Evolutionary conservation across 257 asterid genomes (phyloP).

Genomic region (Rauvolfia tetraphylla): DNA sequence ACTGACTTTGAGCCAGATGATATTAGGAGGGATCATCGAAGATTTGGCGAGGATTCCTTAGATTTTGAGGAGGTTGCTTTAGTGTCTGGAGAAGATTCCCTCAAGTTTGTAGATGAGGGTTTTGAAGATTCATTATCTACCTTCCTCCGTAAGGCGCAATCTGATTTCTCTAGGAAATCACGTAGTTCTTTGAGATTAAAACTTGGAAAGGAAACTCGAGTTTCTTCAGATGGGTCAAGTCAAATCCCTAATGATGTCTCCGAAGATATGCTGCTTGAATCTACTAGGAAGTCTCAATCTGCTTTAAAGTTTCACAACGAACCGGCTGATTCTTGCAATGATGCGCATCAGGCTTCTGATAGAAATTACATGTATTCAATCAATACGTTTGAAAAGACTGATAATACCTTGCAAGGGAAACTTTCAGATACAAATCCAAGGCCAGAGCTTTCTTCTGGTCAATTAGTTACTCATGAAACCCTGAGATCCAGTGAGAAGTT

Average conservation of each 20-base stretch:
- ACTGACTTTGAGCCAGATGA: slow-evolving; percentile 23
- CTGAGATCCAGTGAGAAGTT: slow-evolving; percentile 19
- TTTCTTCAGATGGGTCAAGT: slow-evolving; percentile 30
- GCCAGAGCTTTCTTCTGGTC: slow-evolving; percentile 28
- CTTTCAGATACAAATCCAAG: slow-evolving; percentile 15
- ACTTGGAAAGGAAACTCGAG: slow-evolving; percentile 39
- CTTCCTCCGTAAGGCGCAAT: slow-evolving; percentile 57
- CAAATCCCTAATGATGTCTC: slow-evolving; percentile 31
- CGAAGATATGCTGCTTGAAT: slow-evolving; percentile 22
- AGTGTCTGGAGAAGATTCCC: slow-evolving; percentile 20
- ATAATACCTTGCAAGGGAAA: slow-evolving; percentile 24
- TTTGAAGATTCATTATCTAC: slow-evolving; percentile 68
- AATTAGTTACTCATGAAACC: slow-evolving; percentile 22
- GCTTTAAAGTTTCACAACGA: slow-evolving; percentile 28
- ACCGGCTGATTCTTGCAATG: slow-evolving; percentile 26
- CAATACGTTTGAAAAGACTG: slow-evolving; percentile 15
- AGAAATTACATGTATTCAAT: slow-evolving; percentile 26
- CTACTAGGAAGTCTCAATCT: slow-evolving; percentile 24
- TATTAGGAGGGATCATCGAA: slow-evolving; percentile 23
- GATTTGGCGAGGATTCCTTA: slow-evolving; percentile 21
- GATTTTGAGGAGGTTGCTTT: slow-evolving; percentile 30
- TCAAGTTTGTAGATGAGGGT: slow-evolving; percentile 30
- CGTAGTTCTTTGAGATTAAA: slow-evolving; percentile 42
- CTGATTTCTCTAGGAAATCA: slow-evolving; percentile 44
- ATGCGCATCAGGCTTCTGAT: slow-evolving; percentile 19